Evolutionary conservation across 768 basidiomycete genomes (phyloP), one percentile per base, ranked within the genome.

Genomic region (Piloderma croceum): DNA sequence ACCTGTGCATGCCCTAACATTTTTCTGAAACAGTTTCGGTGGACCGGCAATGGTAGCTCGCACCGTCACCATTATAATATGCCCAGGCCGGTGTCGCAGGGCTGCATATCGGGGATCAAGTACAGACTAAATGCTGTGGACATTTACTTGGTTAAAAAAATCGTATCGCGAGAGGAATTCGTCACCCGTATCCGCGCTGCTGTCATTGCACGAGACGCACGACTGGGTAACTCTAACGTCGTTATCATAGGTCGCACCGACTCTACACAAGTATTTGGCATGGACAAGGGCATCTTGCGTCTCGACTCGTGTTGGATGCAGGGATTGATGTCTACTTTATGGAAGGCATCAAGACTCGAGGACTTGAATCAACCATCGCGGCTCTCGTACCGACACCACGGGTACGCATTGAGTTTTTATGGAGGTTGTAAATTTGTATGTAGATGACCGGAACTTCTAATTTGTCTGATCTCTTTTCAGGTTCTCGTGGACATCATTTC

Each of bases 281-380:
- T 74, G 70, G 71, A 74, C 2, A 74, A 74, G 53, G 73, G 71
- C 3, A 24, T 72, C 18, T 47, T 40, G 10, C 67, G 73, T 21
- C 51, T 75, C 44, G 62, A 71, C 69, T 74, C 22, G 74, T 73
- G 2, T 67, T 70, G 5, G 73, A 71, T 29, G 72, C 70, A 0
- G 74, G 73, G 23, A 72, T 74, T 1, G 73, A 75, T 33, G 71
- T 73, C 12, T 75, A 69, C 47, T 75, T 76, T 59, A 73, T 74
- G 21, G 74, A 76, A 51, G 74, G 74, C 34, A 71, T 74, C 19
- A 68, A 67, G 56, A 72, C 62, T n/a, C n/a, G n/a, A n/a, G n/a
- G n/a, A 20, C 58, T 75, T 18, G 60, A 57, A 41, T 43, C 51
- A 13, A 68, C 71, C 3, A 65, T 76, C 32, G n/a, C n/a, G n/a